phyloP scores from a whole-genome alignment of 345 rosid genomes.

The Rhodamnia rubescens region DNA sequence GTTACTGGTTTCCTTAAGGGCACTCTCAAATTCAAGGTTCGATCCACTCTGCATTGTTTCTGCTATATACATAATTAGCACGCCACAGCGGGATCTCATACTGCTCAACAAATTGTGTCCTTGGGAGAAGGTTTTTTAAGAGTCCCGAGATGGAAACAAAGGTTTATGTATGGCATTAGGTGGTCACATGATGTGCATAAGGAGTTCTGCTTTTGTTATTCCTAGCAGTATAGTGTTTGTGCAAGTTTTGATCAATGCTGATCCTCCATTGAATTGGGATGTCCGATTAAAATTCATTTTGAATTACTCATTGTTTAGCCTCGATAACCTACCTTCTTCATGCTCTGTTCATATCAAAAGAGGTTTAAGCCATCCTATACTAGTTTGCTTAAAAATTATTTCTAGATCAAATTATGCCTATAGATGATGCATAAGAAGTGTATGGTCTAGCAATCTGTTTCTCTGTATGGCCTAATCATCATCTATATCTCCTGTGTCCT shows the following conservation, averaged over 20 bases:
- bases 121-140: background rate
- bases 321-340: background rate
- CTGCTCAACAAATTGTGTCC: background rate
- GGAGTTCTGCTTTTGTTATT: background rate
- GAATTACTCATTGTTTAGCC: background rate
- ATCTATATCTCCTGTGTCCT: background rate
- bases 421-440: background rate
- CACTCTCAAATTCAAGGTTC: conserved; percentile 70
- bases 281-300: background rate
- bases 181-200: background rate
- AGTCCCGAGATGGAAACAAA: background rate
- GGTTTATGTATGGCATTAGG: background rate
- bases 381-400: background rate
- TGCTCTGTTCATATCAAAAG: background rate
- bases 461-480: background rate
- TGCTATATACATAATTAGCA: background rate
- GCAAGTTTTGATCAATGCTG: background rate
- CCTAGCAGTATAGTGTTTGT: background rate
- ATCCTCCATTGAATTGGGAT: background rate
- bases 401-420: too few species aligned
- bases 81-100: background rate
- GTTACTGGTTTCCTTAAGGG: conserved; percentile 76
- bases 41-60: background rate
- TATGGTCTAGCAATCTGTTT: background rate
- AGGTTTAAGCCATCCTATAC: background rate